These are phyloP conservation scores for Eruca vesicaria DNA, from an alignment of 441 rosid genomes.

Conservation along the genomic window DNA sequence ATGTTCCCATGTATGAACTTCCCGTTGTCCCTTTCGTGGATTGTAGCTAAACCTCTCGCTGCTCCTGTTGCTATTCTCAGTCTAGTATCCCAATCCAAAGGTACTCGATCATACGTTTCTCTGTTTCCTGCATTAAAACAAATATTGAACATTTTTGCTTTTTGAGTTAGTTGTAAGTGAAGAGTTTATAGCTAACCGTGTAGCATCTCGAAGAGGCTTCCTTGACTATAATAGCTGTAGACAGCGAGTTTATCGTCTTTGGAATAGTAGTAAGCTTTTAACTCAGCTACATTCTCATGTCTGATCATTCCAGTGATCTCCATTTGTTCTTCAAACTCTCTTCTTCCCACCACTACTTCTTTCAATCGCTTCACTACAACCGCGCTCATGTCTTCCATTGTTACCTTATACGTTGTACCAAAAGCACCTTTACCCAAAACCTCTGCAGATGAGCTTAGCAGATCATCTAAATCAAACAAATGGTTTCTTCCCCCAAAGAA, in stretches of 20 bases:
- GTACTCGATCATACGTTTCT: slow-evolving; percentile 51
- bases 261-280: slow-evolving; percentile 82
- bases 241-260: slow-evolving; percentile 87
- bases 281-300: slow-evolving; percentile 60
- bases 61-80: slow-evolving; percentile 73
- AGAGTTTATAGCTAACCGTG: slow-evolving; percentile 56
- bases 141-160: background rate
- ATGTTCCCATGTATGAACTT: slow-evolving; percentile 79
- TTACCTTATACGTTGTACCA: slow-evolving; percentile 80
- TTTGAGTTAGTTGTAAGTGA: background rate
- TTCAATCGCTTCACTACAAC: slow-evolving; percentile 81
- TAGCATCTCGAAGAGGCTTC: slow-evolving; percentile 62
- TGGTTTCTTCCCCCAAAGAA: slow-evolving; percentile 67
- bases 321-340: slow-evolving; percentile 89
- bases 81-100: slow-evolving; percentile 72
- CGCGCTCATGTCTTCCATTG: slow-evolving; percentile 67
- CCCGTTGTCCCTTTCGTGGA: slow-evolving; percentile 89
- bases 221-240: slow-evolving; percentile 53
- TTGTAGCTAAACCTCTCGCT: slow-evolving; percentile 84
- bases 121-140: slow-evolving; percentile 54
- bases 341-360: slow-evolving; percentile 53
- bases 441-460: slow-evolving; percentile 86
- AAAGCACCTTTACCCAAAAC: slow-evolving; percentile 77
- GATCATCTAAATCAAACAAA: slow-evolving; percentile 73
- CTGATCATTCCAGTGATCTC: slow-evolving; percentile 59